Conservation (phyloP, 192 early-diverging fungal species). For the Backusella mclennaniae region DNA sequence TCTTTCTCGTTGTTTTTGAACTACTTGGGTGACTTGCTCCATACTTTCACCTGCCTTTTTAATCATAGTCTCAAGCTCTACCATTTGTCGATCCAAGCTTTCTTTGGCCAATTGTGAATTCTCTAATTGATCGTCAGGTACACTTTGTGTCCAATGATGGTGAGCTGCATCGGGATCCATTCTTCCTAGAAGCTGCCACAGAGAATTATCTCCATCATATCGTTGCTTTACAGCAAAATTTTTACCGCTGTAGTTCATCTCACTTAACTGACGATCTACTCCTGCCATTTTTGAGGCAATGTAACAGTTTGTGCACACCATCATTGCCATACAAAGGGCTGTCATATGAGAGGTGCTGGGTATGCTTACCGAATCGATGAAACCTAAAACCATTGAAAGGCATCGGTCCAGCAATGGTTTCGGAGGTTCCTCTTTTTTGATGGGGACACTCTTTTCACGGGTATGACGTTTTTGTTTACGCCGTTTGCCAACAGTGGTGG, state of each 20-base stretch:
- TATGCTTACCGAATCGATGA: not conserved
- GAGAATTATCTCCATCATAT: not conserved
- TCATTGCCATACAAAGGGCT: constrained; percentile 8
- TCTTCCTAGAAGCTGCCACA: constrained; percentile 12
- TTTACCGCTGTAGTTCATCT: not conserved
- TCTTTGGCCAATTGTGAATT: not conserved
- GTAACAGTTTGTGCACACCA: constrained; percentile 18
- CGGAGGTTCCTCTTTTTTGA: not conserved
- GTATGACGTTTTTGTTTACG: not conserved
- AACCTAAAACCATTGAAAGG: not conserved
- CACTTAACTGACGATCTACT: constrained; percentile 4
- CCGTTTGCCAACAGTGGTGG: not conserved
- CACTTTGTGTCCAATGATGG: not conserved
- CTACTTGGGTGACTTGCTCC: constrained; percentile 16
- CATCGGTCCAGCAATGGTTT: not conserved
- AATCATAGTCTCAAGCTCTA: constrained; percentile 19
- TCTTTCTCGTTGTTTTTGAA: constrained; percentile 13
- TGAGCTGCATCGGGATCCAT: constrained; percentile 11
- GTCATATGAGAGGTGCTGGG: constrained; percentile 15
- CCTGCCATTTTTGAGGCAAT: constrained; percentile 17
- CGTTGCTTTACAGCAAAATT: not conserved
- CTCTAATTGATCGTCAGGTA: not conserved
- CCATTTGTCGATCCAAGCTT: constrained; percentile 17
- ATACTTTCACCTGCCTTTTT: constrained; percentile 21
- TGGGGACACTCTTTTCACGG: not conserved